These are phyloP conservation scores for Orbilia blumenaviensis DNA, from an alignment of 2,329 filamentous ascomycete genomes.

Conservation along the genomic window DNA sequence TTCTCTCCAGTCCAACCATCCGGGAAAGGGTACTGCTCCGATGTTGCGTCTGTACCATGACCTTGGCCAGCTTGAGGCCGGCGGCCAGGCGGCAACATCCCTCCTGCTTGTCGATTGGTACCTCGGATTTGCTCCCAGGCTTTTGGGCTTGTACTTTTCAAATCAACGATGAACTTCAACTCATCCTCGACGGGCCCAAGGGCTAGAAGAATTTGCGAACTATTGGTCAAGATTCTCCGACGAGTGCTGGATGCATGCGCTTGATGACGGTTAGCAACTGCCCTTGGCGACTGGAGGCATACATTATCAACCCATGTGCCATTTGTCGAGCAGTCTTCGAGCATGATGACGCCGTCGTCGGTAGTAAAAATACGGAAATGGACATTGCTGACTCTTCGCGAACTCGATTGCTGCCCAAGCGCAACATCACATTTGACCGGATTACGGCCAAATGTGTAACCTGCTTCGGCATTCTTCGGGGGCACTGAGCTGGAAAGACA, in stretches of 20 bases:
- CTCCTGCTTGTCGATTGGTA: constrained; percentile 3
- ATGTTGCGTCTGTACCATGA: constrained; percentile 45
- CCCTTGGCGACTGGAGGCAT: constrained; percentile 46
- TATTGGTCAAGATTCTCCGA: constrained; percentile 59
- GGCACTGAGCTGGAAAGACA: constrained; percentile 54
- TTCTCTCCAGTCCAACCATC: constrained; percentile 83
- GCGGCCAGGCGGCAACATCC: constrained; percentile 47
- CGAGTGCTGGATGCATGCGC: constrained; percentile 55
- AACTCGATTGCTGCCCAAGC: constrained; percentile 70
- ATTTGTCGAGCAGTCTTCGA: constrained; percentile 95
- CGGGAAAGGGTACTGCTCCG: constrained; percentile 59
- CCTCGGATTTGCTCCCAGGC: constrained; percentile 46
- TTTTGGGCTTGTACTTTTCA: constrained; percentile 66
- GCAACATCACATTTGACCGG: constrained; percentile 74
- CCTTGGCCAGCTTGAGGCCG: constrained; percentile 45
- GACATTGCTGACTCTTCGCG: constrained; percentile 83
- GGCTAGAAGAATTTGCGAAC: constrained; percentile 58
- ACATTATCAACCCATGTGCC: constrained; percentile 83
- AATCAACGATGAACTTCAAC: constrained; percentile 83
- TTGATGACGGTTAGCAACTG: constrained; percentile 38
- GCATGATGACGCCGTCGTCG: constrained; percentile 83
- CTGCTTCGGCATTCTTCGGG: constrained; percentile 71
- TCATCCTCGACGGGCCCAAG: constrained; percentile 65
- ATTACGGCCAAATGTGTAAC: constrained; percentile 90
- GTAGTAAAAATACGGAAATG: constrained; percentile 96